Evolutionary conservation across 768 basidiomycete genomes (phyloP).

Genomic region (Termitomyces sp.): DNA sequence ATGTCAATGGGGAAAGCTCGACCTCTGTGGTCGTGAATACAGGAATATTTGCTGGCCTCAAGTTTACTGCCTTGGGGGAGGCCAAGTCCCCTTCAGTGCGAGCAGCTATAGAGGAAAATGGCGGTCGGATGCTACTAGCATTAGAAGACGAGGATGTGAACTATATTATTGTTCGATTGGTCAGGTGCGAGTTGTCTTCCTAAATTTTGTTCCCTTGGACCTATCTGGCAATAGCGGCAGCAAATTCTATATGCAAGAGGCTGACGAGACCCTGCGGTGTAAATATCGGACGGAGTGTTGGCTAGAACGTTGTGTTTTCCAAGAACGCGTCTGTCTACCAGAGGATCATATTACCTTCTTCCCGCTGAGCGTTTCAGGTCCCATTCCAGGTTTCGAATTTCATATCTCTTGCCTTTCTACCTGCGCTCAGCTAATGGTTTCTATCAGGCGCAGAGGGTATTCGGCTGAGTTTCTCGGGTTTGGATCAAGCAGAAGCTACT

Average conservation of each 20-base stretch:
- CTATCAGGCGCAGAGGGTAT: slow-evolving; percentile 49
- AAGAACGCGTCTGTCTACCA: slow-evolving; percentile 61
- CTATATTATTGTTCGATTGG: slow-evolving; percentile 66
- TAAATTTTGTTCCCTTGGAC: neutral
- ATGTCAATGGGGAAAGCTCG: slow-evolving; percentile 18
- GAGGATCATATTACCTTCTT: slow-evolving; percentile 67
- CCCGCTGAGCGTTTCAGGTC: slow-evolving; percentile 54
- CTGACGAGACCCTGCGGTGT: slow-evolving; percentile 33
- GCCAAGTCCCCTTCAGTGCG: slow-evolving; percentile 53
- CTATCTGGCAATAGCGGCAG: slow-evolving; percentile 50
- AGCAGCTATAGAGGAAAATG: slow-evolving; percentile 51
- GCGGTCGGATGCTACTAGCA: slow-evolving; percentile 46
- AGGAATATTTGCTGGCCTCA: slow-evolving; percentile 48
- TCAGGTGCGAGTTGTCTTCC: slow-evolving; percentile 44
- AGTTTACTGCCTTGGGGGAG: slow-evolving; percentile 61
- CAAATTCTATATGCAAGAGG: slow-evolving; percentile 55
- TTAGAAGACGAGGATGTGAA: slow-evolving; percentile 44
- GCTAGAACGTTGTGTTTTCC: slow-evolving; percentile 81
- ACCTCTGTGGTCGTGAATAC: slow-evolving; percentile 7
- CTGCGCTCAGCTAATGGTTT: neutral
- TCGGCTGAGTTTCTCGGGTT: slow-evolving; percentile 66
- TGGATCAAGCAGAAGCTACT: slow-evolving; percentile 62
- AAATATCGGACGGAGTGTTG: slow-evolving; percentile 90
- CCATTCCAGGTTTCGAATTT: slow-evolving; percentile 46
- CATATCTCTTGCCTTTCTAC: neutral